Base-by-base conservation (phyloP, 495 filamentous ascomycete genomes). In the Aspergillus saccharolyticus region DNA sequence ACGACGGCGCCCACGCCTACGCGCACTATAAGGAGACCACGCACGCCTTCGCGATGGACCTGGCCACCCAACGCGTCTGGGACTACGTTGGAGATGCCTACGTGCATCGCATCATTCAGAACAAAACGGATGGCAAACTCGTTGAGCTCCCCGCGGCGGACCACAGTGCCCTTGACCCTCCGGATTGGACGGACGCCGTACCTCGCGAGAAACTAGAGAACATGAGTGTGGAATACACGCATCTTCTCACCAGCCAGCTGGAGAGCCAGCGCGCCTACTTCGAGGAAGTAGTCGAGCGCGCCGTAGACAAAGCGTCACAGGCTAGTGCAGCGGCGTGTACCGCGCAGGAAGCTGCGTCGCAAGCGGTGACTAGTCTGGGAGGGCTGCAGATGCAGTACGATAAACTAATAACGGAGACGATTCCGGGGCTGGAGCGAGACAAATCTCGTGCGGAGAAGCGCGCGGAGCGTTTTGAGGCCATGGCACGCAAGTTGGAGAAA, bases 41-140 rank as follows among this genome's bases (percentile, higher is more conserved):
- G 0, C 94, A 98, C 70, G 89, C 84, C 57, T 98, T 95, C 66
- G 89, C 91, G 48, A 87, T 98, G 74, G 95, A 98, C 66, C 82
- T 97, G 30, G 83, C 83, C 44, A 92, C 91, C 0, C 93, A 98
- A 67, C 88, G 93, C 57, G 90, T 98, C 5, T 98, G 94, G 94
- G 95, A 98, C 75, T 98, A 98, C 65, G 88, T 88, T 0, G 89
- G 88, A 33, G 95, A 98, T 63, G 87, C 85, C 59, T 98, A 96
- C 78, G 94, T 97, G 18, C 94, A 98, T 73, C 87, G 94, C 10
- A 84, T 98, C 33, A 93, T 97, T 54, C 87, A 94, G 62, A 89
- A 88, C 62, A 95, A 96, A 73, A 85, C 88, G 4, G 91, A 96
- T 66, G 90, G 89, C 48, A 77, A 97, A 65, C 78, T 96, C 1